Evolutionary conservation across 1,139 yeast genomes (phyloP), one percentile per base, ranked within the genome.

Genomic region (Diutina neorugosa): DNA sequence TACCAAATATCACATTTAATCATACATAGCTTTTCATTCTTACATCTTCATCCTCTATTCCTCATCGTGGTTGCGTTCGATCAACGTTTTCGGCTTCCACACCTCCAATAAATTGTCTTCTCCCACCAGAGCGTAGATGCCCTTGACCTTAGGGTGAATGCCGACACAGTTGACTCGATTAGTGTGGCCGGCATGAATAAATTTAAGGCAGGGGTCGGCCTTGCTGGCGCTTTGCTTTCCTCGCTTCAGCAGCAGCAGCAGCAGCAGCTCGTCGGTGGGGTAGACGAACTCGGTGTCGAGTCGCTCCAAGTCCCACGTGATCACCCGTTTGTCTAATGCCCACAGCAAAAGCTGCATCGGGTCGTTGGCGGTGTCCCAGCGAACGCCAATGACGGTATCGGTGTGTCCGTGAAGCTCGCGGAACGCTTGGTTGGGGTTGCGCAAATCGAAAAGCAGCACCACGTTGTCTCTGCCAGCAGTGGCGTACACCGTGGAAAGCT

Each of bases 141-240:
- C 68, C 44, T 64, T 66, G 50, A 80, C 63, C 40, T 52, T 59
- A 3, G 83, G 82, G 60, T 78, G 82, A 57, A 78, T 68, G 54
- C 71, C 79, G 31, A 76, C 67, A 55, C 75, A 81, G 59, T 77
- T 73, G 51, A 80, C 69, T 58, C 80, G 68, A 53, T 73, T 74
- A 7, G 82, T 77, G 63, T 80, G 84, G 18, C 84, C 84, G 16
- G 82, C 84, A 64, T 80, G 84, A 55, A 79, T 72, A 64, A 78
- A 80, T 43, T 62, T 68, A 58, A 82, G 70, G 60, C 84, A 76
- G n/a, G 87, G 87, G 62, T 82, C 88, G 31, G 70, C 70, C 53
- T 67, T 70, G 53, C 66, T 71, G 44, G 57, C 65, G 61, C 63
- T 7, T n/a, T 63, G 66, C 62, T 65, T 65, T 58, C 62, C 56